A percentile compares a stretch with the other conserved stretches of the same genome.
Conservation (phyloP, 768 basidiomycete species). For the Auriscalpium microsporum region DNA sequence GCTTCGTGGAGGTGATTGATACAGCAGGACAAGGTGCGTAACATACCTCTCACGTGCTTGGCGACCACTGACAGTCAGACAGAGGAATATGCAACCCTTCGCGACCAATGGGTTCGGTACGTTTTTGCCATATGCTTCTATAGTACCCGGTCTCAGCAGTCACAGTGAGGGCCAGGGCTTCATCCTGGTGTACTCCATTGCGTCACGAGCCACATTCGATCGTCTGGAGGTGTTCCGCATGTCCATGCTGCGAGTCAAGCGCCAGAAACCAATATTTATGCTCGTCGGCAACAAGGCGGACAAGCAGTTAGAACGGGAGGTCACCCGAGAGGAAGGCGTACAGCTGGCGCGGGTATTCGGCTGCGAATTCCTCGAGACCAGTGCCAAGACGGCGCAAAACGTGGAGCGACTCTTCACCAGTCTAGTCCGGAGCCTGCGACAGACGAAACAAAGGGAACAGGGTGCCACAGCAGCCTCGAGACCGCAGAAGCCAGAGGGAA, state of each 20-base stretch:
- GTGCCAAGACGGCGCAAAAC: constrained; percentile 91
- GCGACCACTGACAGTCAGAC: constrained; percentile 15
- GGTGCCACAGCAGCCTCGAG: constrained; percentile 25
- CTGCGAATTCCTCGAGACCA: constrained; percentile 93
- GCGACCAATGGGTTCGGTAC: constrained; percentile 97
- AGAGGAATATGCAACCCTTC: constrained; percentile 97
- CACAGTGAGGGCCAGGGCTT: constrained; percentile 94
- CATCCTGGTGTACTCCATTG: constrained; percentile 93
- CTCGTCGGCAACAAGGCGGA: constrained; percentile 96
- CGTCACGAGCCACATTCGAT: constrained; percentile 87
- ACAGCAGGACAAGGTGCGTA: constrained; percentile 91
- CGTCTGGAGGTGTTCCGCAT: constrained; percentile 85
- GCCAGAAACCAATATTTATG: constrained; percentile 81
- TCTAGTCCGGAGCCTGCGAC: constrained; percentile 76
- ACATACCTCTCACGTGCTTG: not conserved
- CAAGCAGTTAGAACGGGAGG: constrained; percentile 85
- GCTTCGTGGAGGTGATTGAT: constrained; percentile 94
- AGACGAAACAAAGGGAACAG: constrained; percentile 47
- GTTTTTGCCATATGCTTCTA: constrained; percentile 23
- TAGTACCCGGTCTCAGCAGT: constrained; percentile 6
- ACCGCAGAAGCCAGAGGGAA: constrained; percentile 34
- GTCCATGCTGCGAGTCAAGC: constrained; percentile 83
- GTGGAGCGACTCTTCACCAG: constrained; percentile 86
- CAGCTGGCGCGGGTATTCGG: constrained; percentile 76
- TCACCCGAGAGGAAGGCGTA: constrained; percentile 82